These are phyloP conservation scores for Acaromyces ingoldii DNA, from an alignment of 1,284 basidiomycete genomes.

Conservation along the genomic window DNA sequence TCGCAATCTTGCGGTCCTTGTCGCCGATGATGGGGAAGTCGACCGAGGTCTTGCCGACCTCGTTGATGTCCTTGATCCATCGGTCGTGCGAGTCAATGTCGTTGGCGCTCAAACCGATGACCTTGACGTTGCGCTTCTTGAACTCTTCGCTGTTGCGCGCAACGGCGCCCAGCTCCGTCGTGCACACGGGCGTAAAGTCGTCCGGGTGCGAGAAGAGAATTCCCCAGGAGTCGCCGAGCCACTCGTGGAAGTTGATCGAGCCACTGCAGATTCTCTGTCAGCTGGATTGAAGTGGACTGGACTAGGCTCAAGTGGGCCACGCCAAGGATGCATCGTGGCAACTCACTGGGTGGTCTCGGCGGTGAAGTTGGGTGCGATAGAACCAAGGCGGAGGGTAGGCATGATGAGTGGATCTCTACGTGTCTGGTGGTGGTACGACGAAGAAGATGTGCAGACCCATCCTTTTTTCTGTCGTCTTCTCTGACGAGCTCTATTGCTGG, in stretches of 20 bases:
- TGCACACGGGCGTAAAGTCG: conserved; percentile 55
- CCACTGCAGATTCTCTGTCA: conserved; percentile 30
- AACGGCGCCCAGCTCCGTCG: conserved; percentile 94
- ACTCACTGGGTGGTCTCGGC: conserved; percentile 48
- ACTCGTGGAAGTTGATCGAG: conserved; percentile 72
- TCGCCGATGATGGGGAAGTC: conserved; percentile 96
- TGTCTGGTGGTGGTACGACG: too few species aligned
- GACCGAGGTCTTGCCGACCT: conserved; percentile 68
- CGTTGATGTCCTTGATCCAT: conserved; percentile 84
- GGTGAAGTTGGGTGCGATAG: conserved; percentile 46
- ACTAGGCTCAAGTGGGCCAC: not conserved
- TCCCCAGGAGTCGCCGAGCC: conserved; percentile 79
- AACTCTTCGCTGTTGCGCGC: conserved; percentile 82
- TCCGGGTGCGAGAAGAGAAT: conserved; percentile 68
- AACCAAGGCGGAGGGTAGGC: conserved; percentile 45
- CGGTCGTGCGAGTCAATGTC: conserved; percentile 69
- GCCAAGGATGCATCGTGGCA: not conserved
- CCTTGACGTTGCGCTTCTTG: conserved; percentile 78
- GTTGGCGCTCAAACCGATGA: conserved; percentile 73
- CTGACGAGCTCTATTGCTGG: too few species aligned
- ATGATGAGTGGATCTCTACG: too few species aligned
- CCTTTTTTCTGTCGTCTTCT: too few species aligned
- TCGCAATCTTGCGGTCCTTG: conserved; percentile 73
- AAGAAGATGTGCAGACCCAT: too few species aligned
- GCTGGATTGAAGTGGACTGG: too few species aligned